Evolutionary conservation across 192 early-diverging fungal species (phyloP), one percentile per base, ranked within the genome.

Genomic region (Helicostylum pulchrum): DNA sequence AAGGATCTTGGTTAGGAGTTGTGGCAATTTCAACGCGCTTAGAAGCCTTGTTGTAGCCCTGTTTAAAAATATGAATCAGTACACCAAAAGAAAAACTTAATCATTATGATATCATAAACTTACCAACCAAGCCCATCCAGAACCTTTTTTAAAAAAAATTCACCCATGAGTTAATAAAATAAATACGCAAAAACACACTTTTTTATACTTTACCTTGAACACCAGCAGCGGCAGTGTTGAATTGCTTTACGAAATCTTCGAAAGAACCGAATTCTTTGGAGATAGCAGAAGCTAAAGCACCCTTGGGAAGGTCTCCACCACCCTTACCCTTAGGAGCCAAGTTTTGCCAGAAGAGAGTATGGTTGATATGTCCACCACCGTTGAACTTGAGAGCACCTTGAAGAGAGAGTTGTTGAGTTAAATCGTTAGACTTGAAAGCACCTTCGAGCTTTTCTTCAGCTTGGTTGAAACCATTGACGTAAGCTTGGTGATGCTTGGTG

Each of bases 41-140:
- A 60, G 78, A 79, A 10, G 68, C 75, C 72, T 89, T 88, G 78
- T 98, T 93, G 71, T 89, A 90, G 26, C 88, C 93, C 85, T 87
- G 61, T 9, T 63, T 19, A 43, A 39, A 26, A 26, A 26, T 26
- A 26, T 2, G 2, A 26, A 26, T 26, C 26, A 26, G 26, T 23
- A 32, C 34, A 50, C 11, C 39, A 21, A 47, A 36, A 12, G n/a
- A 23, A 30, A 50, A 54, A 10, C 26, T n/a, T 26, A 26, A 2
- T 26, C 0, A 26, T 26, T 26, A 2, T 26, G 26, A 26, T 26
- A 26, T 26, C 5, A 54, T 45, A 7, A 43, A 67, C 82, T 64
- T 67, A 84, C 79, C 74, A 98, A 78, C 96, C 96, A 98, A n/a
- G 89, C 93, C 96, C 96, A 98, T 1, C 96, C 96, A 23, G 88